Conservation (phyloP, 805 yeast species). For the Metschnikowia dekortorum region DNA sequence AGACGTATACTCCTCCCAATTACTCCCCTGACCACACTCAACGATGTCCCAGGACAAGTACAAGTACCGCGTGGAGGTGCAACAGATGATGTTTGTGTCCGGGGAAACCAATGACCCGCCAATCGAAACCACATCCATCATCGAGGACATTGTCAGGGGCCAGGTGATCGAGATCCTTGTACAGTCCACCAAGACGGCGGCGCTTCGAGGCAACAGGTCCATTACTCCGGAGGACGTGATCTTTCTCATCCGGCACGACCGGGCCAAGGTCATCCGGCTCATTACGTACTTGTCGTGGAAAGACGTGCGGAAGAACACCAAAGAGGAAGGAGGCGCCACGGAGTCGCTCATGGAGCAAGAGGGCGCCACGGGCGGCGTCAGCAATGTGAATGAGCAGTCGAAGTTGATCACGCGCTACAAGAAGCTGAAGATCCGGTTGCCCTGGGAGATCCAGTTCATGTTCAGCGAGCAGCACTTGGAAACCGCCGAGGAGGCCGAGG, state of each 20-base stretch:
- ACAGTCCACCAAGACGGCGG: slow-evolving; percentile 76
- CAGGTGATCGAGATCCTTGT: slow-evolving; percentile 85
- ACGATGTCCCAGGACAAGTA: slow-evolving; percentile 39
- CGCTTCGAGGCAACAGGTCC: slow-evolving; percentile 72
- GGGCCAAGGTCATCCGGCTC: slow-evolving; percentile 86
- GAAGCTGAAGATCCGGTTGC: slow-evolving; percentile 75
- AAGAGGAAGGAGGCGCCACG: slow-evolving; percentile 49
- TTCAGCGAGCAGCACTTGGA: slow-evolving; percentile 85
- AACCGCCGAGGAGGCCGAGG: slow-evolving; percentile 53
- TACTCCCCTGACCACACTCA: not conserved
- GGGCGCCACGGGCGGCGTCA: slow-evolving; percentile 36
- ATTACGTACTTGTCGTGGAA: slow-evolving; percentile 95
- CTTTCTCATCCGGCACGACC: slow-evolving; percentile 86
- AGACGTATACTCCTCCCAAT: not conserved
- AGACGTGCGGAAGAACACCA: slow-evolving; percentile 81
- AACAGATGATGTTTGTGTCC: slow-evolving; percentile 96
- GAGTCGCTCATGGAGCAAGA: slow-evolving; percentile 50
- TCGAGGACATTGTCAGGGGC: slow-evolving; percentile 91
- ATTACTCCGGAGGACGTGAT: slow-evolving; percentile 92
- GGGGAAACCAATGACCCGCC: slow-evolving; percentile 97
- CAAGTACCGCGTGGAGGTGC: slow-evolving; percentile 87
- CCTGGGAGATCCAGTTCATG: slow-evolving; percentile 96
- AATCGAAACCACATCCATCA: slow-evolving; percentile 81
- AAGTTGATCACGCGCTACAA: slow-evolving; percentile 50
- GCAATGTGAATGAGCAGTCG: slow-evolving; percentile 32